phyloP scores from a whole-genome alignment of 257 asterid genomes.

The Linaria vulgaris region DNA sequence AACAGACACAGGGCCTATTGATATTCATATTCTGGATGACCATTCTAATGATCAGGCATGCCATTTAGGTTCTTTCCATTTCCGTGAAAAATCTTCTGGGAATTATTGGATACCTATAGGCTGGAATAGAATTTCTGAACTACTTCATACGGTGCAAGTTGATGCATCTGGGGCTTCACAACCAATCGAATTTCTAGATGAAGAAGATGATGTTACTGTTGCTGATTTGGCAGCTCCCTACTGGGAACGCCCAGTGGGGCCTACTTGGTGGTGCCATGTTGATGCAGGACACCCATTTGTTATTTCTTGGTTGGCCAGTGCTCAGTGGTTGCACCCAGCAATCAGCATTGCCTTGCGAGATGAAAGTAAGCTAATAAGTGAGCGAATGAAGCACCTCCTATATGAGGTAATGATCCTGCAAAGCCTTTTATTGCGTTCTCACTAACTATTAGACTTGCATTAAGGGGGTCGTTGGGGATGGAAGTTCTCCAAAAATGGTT shows the following conservation, averaged over 20 bases:
- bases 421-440: not conserved
- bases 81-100: slow-evolving; percentile 33
- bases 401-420: slow-evolving; percentile 37
- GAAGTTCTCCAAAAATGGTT: not conserved
- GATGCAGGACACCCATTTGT: slow-evolving; percentile 37
- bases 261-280: slow-evolving; percentile 57
- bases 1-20: slow-evolving; percentile 21
- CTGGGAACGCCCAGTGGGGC: slow-evolving; percentile 46
- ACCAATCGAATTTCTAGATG: slow-evolving; percentile 30
- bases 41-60: slow-evolving; percentile 14
- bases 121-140: slow-evolving; percentile 46
- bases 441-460: not conserved
- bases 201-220: slow-evolving; percentile 43
- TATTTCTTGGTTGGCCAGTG: slow-evolving; percentile 38
- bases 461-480: not conserved
- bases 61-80: slow-evolving; percentile 29
- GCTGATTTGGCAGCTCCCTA: slow-evolving; percentile 53
- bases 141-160: slow-evolving; percentile 35
- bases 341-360: slow-evolving; percentile 45
- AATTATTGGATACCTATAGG: slow-evolving; percentile 50
- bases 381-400: slow-evolving; percentile 50
- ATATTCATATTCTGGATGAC: slow-evolving; percentile 21
- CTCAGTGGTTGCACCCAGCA: slow-evolving; percentile 54
- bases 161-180: slow-evolving; percentile 39
- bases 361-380: slow-evolving; percentile 51